These are phyloP conservation scores for Puccinellia tenuiflora DNA, from an alignment of 176 grass and related monocot species.

Conservation along the genomic window DNA sequence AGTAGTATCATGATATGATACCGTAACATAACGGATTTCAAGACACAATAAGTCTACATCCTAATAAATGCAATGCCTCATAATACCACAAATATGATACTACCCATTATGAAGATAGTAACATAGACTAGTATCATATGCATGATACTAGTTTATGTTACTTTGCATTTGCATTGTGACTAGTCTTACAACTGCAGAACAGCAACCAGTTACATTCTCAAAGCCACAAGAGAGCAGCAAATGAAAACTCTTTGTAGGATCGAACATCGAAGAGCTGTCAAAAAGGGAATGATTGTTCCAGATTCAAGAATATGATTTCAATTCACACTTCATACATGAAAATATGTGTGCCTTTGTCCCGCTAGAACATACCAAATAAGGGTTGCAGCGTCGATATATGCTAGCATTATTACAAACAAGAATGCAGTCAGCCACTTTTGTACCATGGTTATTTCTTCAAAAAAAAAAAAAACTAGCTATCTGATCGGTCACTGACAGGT, in stretches of 20 bases:
- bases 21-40: no score
- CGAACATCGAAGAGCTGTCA: background rate
- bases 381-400: background rate
- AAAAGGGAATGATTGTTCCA: background rate
- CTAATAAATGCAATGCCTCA: no score
- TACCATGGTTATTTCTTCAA: background rate
- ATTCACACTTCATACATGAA: background rate
- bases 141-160: no score
- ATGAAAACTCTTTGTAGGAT: background rate
- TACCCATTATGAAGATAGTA: no score
- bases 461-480: constrained; percentile 2
- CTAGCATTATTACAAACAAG: constrained; percentile 15
- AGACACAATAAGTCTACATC: no score
- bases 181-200: no score
- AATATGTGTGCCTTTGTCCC: background rate
- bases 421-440: background rate
- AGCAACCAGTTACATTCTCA: background rate
- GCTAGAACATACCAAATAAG: background rate
- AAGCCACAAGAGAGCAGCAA: background rate
- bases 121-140: no score
- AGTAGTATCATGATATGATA: no score
- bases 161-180: no score
- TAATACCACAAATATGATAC: no score
- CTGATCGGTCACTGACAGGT: background rate
- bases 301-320: background rate